Evolutionary conservation across 2,329 filamentous ascomycete species (phyloP), one percentile per base, ranked within the genome.

Genomic region (Neonectria magnoliae): DNA sequence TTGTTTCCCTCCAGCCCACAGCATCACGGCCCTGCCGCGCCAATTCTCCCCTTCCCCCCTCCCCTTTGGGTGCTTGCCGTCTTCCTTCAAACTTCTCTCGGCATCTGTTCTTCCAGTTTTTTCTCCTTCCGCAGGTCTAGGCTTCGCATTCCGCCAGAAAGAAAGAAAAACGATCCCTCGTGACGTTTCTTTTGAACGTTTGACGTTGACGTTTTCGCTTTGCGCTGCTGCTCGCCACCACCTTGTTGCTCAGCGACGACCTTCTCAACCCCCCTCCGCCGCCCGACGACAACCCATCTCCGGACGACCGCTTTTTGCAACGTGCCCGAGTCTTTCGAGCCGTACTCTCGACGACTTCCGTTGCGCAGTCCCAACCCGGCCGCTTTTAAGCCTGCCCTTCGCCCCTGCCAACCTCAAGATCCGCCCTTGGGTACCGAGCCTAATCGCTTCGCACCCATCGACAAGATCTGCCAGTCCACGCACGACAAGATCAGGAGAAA

Each of bases 21-120:
- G 75, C 72, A 75, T 73, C 69, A 76, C 75, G 81, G 80, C 81
- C 77, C 80, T 80, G 81, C 81, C 80, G 80, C 78, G 81, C 77
- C 81, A 82, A 82, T 80, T 72, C 73, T 70, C 74, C 65, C 74
- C 65, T 58, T 62, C 36, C 76, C 70, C 65, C 68, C 73, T 36
- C 33, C 76, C 70, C 71, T 69, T 69, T 77, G 80, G 81, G 81
- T 80, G 79, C 79, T 79, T 78, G 73, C 75, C 73, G 74, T 78
- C 75, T 75, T 74, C 72, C 71, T 76, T 76, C 69, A 74, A 76
- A 76, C 70, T 72, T 72, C 70, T 73, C 70, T 71, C 71, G 71
- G 71, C 72, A 73, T 77, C 72, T 76, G 76, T 79, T 79, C 75
- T 76, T 77, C 77, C 75, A 61, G 66, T 72, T 66, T 68, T 71